Base-by-base conservation (phyloP, 2,329 filamentous ascomycete species). In the Blastomyces parvus region DNA sequence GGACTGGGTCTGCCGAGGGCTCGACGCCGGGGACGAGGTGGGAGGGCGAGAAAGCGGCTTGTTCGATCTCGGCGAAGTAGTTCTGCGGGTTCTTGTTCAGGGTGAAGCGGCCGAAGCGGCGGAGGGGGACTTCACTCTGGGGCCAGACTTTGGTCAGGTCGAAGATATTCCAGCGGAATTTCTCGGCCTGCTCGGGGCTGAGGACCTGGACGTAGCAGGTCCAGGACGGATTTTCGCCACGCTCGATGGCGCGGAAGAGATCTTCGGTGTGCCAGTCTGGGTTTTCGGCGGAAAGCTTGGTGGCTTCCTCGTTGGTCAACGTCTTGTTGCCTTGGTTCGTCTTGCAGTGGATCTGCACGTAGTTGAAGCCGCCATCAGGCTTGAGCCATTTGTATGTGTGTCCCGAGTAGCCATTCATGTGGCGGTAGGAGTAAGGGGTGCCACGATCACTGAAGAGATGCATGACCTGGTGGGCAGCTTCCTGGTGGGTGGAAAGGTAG, bases 61-160 rank as follows among this genome's bases (percentile, higher is more conserved):
- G 87, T 77, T 90, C 87, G 59, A 89, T 87, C 70, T 90, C 87
- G 57, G 82, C 80, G 69, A 88, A 88, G 77, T 88, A 89, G 74
- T 89, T 88, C 62, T 82, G 74, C 0, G 81, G 78, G 70, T 88
- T 89, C 72, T 80, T 79, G 75, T 88, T 87, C 30, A 89, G 80
- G 0, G 83, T 87, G 64, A 89, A 74, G 64, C 81, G 81, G 59
- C 86, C 86, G 62, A 89, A 79, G 56, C 78, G 81, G 22, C 83
- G 79, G 14, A 87, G 77, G 1, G 87, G 86, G 36, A 86, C 83
- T 57, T 86, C 80, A 27, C 74, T 77, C 64, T 88, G 83, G 2
- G 86, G 86, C 86, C 86, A 88, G 68, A 86, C 81, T 74, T 88
- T 87, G 60, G 87, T 89, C 66, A 88, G 76, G 70, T 89, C 87